These are phyloP conservation scores for Paxillus rubicundulus DNA, from an alignment of 768 basidiomycete species.

Conservation along the genomic window DNA sequence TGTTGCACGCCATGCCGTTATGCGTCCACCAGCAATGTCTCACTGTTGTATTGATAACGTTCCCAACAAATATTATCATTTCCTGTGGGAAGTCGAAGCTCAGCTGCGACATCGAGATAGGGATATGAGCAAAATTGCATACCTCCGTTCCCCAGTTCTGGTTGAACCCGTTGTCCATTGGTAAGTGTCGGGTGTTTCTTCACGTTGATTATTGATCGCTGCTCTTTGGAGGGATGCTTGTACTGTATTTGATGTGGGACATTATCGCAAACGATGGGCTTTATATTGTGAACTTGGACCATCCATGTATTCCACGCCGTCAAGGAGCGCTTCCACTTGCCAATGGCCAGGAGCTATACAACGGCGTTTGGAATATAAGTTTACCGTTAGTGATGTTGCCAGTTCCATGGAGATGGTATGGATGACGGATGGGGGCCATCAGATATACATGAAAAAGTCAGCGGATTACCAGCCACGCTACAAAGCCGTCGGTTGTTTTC, in stretches of 20 bases:
- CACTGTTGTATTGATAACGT: background rate
- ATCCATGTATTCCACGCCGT: background rate
- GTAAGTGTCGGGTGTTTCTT: background rate
- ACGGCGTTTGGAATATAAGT: background rate
- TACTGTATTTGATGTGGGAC: background rate
- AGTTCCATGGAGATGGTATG: background rate
- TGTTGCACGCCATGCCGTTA: slow-evolving; percentile 1
- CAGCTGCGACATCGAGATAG: background rate
- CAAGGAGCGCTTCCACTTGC: background rate
- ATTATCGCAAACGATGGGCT: background rate
- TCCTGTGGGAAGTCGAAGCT: background rate
- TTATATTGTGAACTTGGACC: background rate
- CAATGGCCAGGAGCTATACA: background rate
- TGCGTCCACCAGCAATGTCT: slow-evolving; percentile 6
- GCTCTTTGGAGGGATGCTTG: background rate
- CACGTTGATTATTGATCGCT: background rate
- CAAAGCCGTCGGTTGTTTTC: background rate
- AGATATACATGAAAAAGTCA: background rate
- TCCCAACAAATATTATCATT: background rate
- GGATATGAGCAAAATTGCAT: background rate
- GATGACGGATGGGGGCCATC: background rate
- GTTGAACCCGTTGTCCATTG: background rate
- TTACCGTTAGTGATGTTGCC: background rate
- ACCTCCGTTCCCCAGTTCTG: slow-evolving; percentile 6
- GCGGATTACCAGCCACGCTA: background rate